These are phyloP conservation scores for Neopestalotiopsis sp. DNA, from an alignment of 2,329 filamentous ascomycete genomes.

Conservation along the genomic window DNA sequence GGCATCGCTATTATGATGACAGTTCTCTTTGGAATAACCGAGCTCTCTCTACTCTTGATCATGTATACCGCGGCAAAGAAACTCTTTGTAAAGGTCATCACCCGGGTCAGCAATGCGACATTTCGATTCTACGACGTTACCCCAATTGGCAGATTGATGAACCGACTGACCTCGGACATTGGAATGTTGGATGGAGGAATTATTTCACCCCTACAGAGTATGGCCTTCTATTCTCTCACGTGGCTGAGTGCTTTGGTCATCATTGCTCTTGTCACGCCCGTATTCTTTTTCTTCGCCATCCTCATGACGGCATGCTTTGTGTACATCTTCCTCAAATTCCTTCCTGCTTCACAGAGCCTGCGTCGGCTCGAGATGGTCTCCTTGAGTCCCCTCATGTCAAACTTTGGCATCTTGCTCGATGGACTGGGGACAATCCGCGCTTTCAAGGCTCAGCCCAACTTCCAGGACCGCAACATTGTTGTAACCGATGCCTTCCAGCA, in stretches of 20 bases:
- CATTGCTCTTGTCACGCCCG: conserved; percentile 79
- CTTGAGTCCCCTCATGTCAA: conserved; percentile 86
- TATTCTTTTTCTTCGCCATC: conserved; percentile 76
- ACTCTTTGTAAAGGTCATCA: conserved; percentile 77
- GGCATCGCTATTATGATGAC: conserved; percentile 68
- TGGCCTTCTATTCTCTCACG: conserved; percentile 72
- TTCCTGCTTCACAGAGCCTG: conserved; percentile 83
- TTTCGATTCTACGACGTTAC: conserved; percentile 94
- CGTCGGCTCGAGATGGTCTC: conserved; percentile 89
- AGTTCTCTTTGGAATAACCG: conserved; percentile 63
- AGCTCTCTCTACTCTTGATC: conserved; percentile 75
- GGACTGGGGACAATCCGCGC: conserved; percentile 87
- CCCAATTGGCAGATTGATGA: conserved; percentile 89
- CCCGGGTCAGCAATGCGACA: conserved; percentile 76
- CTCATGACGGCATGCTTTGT: conserved; percentile 72
- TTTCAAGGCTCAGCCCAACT: conserved; percentile 78
- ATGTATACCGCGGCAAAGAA: conserved; percentile 78
- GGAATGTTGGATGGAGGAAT: conserved; percentile 89
- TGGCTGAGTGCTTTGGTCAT: conserved; percentile 77
- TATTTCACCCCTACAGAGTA: conserved; percentile 72
- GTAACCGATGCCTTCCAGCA: conserved; percentile 90
- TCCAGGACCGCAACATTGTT: conserved; percentile 78
- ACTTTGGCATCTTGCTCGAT: conserved; percentile 87
- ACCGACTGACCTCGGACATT: conserved; percentile 88
- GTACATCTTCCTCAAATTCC: conserved; percentile 75